Conservation (phyloP, 257 asterid species). For the Nicotiana noctiflora region DNA sequence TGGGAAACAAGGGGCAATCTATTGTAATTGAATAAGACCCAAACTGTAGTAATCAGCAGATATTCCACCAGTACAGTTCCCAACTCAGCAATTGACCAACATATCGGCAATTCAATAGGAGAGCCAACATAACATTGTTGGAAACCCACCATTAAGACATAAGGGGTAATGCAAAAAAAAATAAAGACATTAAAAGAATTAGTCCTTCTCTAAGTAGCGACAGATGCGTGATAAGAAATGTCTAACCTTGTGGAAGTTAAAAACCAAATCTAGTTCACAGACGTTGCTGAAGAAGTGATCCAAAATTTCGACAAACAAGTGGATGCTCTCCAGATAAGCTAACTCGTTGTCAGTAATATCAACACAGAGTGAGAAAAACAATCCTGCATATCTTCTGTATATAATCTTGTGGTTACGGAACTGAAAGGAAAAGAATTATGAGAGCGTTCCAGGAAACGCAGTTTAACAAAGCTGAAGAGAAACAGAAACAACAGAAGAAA, state of each 20-base stretch:
- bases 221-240: background rate
- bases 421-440: constrained; percentile 29
- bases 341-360: constrained; percentile 96
- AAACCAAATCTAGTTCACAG: constrained; percentile 91
- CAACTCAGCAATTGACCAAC: background rate
- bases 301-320: constrained; percentile 95
- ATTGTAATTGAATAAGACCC: background rate
- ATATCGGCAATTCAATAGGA: background rate
- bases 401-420: constrained; percentile 92
- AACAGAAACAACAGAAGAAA: background rate
- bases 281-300: constrained; percentile 98
- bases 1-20: background rate
- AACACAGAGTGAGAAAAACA: constrained; percentile 90
- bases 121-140: background rate
- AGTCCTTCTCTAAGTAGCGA: background rate
- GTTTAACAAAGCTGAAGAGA: background rate
- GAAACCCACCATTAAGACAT: background rate
- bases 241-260: constrained; percentile 93
- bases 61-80: background rate
- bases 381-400: constrained; percentile 95
- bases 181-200: background rate
- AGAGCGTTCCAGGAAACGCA: background rate
- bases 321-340: constrained; percentile 81
- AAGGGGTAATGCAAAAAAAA: background rate
- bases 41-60: background rate